phyloP scores from a whole-genome alignment of 805 yeast genomes.

The Candida multigemmis region DNA sequence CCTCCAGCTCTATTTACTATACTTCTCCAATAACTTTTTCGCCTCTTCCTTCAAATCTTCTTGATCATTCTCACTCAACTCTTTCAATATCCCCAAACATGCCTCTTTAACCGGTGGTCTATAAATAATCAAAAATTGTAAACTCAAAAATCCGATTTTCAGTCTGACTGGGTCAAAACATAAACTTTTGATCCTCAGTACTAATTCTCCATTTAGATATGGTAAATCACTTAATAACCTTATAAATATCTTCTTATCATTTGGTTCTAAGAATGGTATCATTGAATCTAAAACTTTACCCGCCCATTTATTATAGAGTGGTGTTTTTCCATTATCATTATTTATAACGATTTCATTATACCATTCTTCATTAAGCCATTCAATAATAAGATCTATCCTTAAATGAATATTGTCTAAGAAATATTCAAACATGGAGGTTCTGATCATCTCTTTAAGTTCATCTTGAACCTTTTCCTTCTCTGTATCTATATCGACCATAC shows the following conservation, averaged over 20 bases:
- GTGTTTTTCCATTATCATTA: constrained; percentile 27
- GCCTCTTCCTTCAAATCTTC: constrained; percentile 44
- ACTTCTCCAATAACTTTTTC: constrained; percentile 37
- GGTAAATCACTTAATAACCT: constrained; percentile 86
- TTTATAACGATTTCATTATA: constrained; percentile 44
- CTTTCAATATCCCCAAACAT: constrained; percentile 41
- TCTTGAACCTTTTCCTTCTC: constrained; percentile 7
- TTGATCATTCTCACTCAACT: constrained; percentile 34
- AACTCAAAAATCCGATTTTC: constrained; percentile 70
- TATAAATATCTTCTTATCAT: constrained; percentile 73
- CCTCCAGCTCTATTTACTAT: constrained; percentile 7
- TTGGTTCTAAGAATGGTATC: constrained; percentile 75
- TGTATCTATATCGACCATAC: constrained; percentile 33
- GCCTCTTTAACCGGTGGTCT: constrained; percentile 71
- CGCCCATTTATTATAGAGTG: constrained; percentile 61
- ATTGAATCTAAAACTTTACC: constrained; percentile 64
- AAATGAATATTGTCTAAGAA: constrained; percentile 65
- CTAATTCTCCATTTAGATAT: constrained; percentile 50
- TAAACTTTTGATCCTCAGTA: constrained; percentile 58
- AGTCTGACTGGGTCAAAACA: constrained; percentile 82
- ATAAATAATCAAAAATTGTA: constrained; percentile 79
- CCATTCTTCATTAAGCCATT: constrained; percentile 97
- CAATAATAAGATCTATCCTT: constrained; percentile 67
- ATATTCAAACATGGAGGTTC: constrained; percentile 65
- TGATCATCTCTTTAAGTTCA: constrained; percentile 49